Evolutionary conservation across 306 rosid species (phyloP).

Genomic region (Astragalus glycyphyllos): DNA sequence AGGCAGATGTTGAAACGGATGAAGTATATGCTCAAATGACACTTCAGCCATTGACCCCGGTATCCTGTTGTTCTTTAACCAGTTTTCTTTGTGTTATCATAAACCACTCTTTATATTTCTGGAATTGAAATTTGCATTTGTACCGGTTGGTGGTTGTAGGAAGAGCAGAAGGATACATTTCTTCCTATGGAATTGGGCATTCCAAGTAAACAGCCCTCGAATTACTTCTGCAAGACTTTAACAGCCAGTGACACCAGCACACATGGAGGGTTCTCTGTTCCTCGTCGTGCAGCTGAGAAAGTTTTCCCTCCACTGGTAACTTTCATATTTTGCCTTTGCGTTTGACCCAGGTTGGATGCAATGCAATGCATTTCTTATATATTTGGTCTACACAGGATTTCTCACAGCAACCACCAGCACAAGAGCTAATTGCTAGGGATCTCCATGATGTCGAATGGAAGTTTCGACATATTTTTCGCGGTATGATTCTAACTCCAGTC

Average conservation of each 20-base stretch:
- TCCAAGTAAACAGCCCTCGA: slow-evolving; percentile 93
- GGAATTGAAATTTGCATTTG: slow-evolving; percentile 27
- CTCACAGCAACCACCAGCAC: slow-evolving; percentile 87
- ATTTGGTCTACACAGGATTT: slow-evolving; percentile 67
- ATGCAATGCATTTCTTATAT: slow-evolving; percentile 40
- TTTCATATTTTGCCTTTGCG: slow-evolving; percentile 31
- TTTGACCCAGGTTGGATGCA: slow-evolving; percentile 28
- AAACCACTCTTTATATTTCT: slow-evolving; percentile 5
- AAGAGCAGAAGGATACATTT: slow-evolving; percentile 94
- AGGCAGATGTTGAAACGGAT: slow-evolving; percentile 94
- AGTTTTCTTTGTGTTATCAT: background rate
- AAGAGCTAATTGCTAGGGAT: slow-evolving; percentile 92
- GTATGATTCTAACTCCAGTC: slow-evolving; percentile 43
- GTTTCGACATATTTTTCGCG: slow-evolving; percentile 89
- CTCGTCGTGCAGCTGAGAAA: slow-evolving; percentile 97
- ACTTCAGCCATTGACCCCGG: slow-evolving; percentile 84
- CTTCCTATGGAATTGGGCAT: slow-evolving; percentile 90
- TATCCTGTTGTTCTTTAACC: slow-evolving; percentile 41
- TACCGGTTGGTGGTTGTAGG: slow-evolving; percentile 47
- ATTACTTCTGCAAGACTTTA: slow-evolving; percentile 94
- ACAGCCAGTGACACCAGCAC: slow-evolving; percentile 96
- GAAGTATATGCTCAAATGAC: slow-evolving; percentile 98
- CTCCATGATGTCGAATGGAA: slow-evolving; percentile 96
- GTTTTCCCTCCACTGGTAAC: slow-evolving; percentile 91
- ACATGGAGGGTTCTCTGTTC: slow-evolving; percentile 97